Evolutionary conservation across 306 rosid genomes (phyloP), one percentile per base, ranked within the genome.

Genomic region (Dryas octopetala): DNA sequence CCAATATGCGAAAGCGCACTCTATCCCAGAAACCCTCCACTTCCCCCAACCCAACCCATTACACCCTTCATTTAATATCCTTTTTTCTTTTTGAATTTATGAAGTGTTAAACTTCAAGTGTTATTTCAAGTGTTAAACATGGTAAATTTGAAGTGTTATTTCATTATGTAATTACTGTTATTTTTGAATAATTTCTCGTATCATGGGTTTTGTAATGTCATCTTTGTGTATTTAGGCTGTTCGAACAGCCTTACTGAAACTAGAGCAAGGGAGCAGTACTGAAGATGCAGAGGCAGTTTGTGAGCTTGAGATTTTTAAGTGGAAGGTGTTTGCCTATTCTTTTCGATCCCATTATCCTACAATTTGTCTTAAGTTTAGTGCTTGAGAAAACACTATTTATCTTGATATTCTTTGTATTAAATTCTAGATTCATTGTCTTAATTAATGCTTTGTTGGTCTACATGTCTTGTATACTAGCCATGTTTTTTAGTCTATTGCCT

Each of bases 221-320:
- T 75, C 50, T 40, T 51, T 73, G 58, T 65, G 50, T 73, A 73
- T 67, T 66, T 74, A 90, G 93, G 93, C 93, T 68, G 74, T 86
- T 78, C 83, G 76, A 83, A 79, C 82, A 41, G 91, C 93, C 62
- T 62, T 85, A 38, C 76, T 70, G 54, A 88, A 53, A 71, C 67
- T 88, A 80, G 85, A 87, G 13, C 83, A 83, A 80, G 91, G 93
- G 66, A 59, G 86, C 45, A 80, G 84, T 72, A 82, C 78, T 71
- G 88, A 88, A 66, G 91, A 88, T 54, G 93, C 87, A 74, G 84
- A 88, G 83, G 84, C 89, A 76, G 80, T 90, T 80, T 90, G 93
- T 72, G 93, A 72, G 49, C 87, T 85, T 54, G 83, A 88, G 82
- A 47, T 88, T 68, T 86, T 73, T 71, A 72, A 28, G 41, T 90